Percentiles rank a stretch among this genome's conserved stretches.
These are phyloP conservation scores for Geotrichum histeridarum DNA, from an alignment of 1,139 yeast species.

Conservation along the genomic window DNA sequence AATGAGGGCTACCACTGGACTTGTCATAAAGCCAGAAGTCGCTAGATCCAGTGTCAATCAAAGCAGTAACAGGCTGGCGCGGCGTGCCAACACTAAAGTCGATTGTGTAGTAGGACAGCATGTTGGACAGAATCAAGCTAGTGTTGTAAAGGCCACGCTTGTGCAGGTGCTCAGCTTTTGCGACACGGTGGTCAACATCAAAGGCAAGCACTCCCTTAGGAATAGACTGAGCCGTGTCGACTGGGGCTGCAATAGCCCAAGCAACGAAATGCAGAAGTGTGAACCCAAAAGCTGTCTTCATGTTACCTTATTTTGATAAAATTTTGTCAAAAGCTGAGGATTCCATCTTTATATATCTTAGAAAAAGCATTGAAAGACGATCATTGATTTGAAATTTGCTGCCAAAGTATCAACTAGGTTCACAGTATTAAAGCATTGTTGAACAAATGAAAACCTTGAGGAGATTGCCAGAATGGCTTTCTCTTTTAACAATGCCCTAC, in stretches of 20 bases:
- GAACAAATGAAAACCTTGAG: too few species aligned
- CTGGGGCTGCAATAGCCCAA: background rate
- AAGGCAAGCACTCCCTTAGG: constrained; percentile 4
- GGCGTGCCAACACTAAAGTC: constrained; percentile 44
- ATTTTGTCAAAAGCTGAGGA: too few species aligned
- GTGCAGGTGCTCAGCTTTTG: background rate
- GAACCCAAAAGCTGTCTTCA: background rate
- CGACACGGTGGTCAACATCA: constrained; percentile 4
- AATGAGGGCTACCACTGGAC: constrained; percentile 24
- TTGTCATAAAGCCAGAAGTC: constrained; percentile 44
- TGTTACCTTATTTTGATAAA: too few species aligned
- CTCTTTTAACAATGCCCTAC: too few species aligned
- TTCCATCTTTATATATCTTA: too few species aligned
- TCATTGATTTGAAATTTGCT: too few species aligned
- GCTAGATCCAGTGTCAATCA: constrained; percentile 46
- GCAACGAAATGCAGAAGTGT: background rate
- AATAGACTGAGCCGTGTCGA: background rate
- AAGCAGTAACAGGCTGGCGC: constrained; percentile 37
- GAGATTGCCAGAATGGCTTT: too few species aligned
- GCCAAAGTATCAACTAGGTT: too few species aligned
- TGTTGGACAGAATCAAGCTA: constrained; percentile 10
- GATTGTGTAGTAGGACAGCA: constrained; percentile 26
- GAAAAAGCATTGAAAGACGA: too few species aligned
- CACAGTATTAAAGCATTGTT: too few species aligned
- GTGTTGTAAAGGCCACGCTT: constrained; percentile 3